Evolutionary conservation across 2,329 filamentous ascomycete genomes (phyloP).

Genomic region (Neofusicoccum ribis): DNA sequence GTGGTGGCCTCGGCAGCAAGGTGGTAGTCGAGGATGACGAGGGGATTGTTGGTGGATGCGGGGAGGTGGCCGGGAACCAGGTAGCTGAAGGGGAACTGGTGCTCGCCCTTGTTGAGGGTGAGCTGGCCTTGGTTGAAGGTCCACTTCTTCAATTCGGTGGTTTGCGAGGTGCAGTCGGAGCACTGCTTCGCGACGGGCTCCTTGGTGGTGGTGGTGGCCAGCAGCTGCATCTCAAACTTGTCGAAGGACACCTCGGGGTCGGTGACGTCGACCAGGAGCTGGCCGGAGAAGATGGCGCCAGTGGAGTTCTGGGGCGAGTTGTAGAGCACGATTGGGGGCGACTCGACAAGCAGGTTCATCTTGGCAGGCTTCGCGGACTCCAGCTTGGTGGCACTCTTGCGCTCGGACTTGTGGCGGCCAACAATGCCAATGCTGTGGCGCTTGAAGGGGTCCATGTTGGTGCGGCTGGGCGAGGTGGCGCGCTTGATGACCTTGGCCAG

Average conservation of each 20-base stretch:
- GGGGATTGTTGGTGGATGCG: constrained; percentile 71
- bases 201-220: constrained; percentile 72
- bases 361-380: constrained; percentile 48
- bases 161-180: constrained; percentile 69
- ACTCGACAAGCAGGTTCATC: constrained; percentile 71
- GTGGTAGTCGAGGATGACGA: constrained; percentile 76
- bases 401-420: constrained; percentile 30
- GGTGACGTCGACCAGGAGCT: constrained; percentile 71
- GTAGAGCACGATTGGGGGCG: constrained; percentile 82
- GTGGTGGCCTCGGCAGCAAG: constrained; percentile 57
- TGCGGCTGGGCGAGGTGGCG: constrained; percentile 14
- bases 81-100: constrained; percentile 86
- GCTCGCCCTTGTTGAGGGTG: constrained; percentile 56
- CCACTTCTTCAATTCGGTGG: constrained; percentile 76
- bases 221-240: constrained; percentile 70
- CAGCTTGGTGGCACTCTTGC: constrained; percentile 35
- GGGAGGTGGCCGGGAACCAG: constrained; percentile 84
- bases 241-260: constrained; percentile 66
- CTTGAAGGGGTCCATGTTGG: constrained; percentile 40
- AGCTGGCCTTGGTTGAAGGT: constrained; percentile 62
- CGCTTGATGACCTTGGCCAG: constrained; percentile 20
- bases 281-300: constrained; percentile 82
- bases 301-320: constrained; percentile 73
- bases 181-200: constrained; percentile 80
- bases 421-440: constrained; percentile 34